Evolutionary conservation across 1,139 yeast genomes (phyloP).

Genomic region (Yarrowia galli): DNA sequence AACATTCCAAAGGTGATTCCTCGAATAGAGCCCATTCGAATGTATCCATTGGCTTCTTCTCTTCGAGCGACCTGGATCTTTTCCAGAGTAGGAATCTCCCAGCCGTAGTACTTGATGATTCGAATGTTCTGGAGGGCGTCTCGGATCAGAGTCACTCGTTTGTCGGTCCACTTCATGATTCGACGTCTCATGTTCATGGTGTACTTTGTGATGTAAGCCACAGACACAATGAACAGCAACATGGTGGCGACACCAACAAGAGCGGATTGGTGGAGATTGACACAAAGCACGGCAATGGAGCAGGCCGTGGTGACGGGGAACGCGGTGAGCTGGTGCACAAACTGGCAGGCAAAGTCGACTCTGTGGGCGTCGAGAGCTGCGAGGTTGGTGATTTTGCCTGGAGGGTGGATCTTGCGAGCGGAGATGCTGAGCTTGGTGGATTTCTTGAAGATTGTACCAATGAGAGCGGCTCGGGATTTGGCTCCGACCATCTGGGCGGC

Average conservation of each 20-base stretch:
- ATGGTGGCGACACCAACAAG: conserved; percentile 61
- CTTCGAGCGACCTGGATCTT: conserved; percentile 56
- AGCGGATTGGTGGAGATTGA: conserved; percentile 70
- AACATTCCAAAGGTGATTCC: conserved; percentile 62
- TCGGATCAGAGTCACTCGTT: conserved; percentile 62
- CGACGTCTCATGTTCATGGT: conserved; percentile 56
- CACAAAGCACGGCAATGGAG: conserved; percentile 64
- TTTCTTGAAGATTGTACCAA: conserved; percentile 55
- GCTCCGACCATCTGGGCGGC: conserved; percentile 50
- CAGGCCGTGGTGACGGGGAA: conserved; percentile 49
- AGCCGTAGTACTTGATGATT: conserved; percentile 69
- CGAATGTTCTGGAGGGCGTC: conserved; percentile 68
- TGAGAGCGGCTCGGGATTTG: conserved; percentile 56
- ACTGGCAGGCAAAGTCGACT: conserved; percentile 67
- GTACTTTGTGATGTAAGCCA: conserved; percentile 49
- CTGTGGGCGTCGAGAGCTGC: conserved; percentile 72
- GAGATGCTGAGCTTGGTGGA: conserved; percentile 54
- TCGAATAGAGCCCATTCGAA: conserved; percentile 50
- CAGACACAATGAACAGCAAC: conserved; percentile 48
- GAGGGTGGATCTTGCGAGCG: conserved; percentile 55
- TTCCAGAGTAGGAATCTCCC: conserved; percentile 66
- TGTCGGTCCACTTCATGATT: conserved; percentile 62
- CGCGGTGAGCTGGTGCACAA: conserved; percentile 62
- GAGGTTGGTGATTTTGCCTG: conserved; percentile 63
- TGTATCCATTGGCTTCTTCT: conserved; percentile 51